phyloP scores from a whole-genome alignment of 2,329 filamentous ascomycete species.

The Cryphonectria naterciae region DNA sequence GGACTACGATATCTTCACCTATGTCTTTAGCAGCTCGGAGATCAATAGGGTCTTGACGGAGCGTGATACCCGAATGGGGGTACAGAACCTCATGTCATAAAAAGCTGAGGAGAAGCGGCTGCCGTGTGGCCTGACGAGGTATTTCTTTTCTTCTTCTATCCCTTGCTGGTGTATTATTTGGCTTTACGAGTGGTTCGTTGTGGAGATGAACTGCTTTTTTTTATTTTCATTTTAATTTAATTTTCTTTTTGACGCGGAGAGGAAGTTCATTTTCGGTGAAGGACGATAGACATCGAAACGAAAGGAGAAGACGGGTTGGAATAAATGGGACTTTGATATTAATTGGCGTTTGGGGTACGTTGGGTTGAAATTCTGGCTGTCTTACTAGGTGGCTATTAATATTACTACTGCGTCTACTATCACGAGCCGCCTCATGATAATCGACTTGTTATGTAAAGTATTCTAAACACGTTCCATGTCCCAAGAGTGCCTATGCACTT shows the following conservation, averaged over 20 bases:
- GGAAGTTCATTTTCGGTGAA: background rate
- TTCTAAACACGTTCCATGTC: background rate
- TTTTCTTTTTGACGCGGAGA: background rate
- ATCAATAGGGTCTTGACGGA: slow-evolving; percentile 54
- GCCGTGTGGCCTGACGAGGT: background rate
- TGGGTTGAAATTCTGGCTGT: slow-evolving; percentile 5
- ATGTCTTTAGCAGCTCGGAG: slow-evolving; percentile 55
- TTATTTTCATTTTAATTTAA: background rate
- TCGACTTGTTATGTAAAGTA: background rate
- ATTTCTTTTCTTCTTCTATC: background rate
- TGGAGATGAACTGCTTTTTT: background rate
- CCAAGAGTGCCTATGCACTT: background rate
- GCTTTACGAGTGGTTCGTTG: slow-evolving; percentile 5
- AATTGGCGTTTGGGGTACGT: background rate
- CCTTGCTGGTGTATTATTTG: background rate
- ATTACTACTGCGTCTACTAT: background rate
- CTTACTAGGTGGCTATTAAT: background rate
- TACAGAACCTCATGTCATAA: slow-evolving; percentile 54
- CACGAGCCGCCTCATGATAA: background rate
- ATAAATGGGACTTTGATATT: background rate
- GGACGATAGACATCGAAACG: background rate
- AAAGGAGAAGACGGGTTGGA: background rate
- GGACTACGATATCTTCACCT: slow-evolving; percentile 59
- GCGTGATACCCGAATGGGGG: slow-evolving; percentile 58
- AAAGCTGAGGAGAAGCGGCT: background rate